phyloP scores from a whole-genome alignment of 2,329 filamentous ascomycete genomes.

The Pyrenochaeta sp. region DNA sequence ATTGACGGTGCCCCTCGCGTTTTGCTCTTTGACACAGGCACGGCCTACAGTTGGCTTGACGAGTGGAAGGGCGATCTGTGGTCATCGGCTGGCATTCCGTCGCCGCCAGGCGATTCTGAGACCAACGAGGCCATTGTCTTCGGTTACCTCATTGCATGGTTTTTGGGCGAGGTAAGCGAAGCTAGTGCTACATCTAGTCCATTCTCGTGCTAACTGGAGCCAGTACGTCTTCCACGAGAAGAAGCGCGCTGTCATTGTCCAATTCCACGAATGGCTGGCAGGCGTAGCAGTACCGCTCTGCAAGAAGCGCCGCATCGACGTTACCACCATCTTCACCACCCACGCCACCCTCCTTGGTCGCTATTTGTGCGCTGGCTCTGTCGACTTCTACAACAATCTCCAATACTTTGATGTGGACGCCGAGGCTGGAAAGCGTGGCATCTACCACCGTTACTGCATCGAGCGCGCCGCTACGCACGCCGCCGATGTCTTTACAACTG shows the following conservation, averaged over 20 bases:
- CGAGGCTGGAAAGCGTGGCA: constrained; percentile 96
- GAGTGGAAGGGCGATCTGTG: constrained; percentile 98
- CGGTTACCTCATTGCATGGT: constrained; percentile 97
- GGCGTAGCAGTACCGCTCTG: constrained; percentile 91
- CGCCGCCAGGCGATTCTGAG: constrained; percentile 88
- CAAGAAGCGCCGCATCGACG: constrained; percentile 93
- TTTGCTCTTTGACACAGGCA: constrained; percentile 92
- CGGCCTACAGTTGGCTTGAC: constrained; percentile 87
- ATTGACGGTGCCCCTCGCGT: constrained; percentile 96
- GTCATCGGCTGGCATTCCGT: constrained; percentile 92
- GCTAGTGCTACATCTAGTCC: constrained; percentile 2
- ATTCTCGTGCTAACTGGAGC: constrained; percentile 20
- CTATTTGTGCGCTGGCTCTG: constrained; percentile 95
- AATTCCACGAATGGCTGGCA: constrained; percentile 98
- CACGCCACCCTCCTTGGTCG: constrained; percentile 94
- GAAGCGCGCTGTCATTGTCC: constrained; percentile 89
- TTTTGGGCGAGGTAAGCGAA: constrained; percentile 83
- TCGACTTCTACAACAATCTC: constrained; percentile 99
- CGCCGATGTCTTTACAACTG: constrained; percentile 96
- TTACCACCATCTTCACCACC: constrained; percentile 98
- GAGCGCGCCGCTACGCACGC: constrained; percentile 92
- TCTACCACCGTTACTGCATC: constrained; percentile 98
- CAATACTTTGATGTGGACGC: constrained; percentile 96
- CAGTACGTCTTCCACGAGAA: constrained; percentile 95
- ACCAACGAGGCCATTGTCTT: constrained; percentile 98